Percentiles rank a stretch among this genome's conserved stretches.
Conservation (phyloP, 345 rosid species). For the Euphorbia lathyris region DNA sequence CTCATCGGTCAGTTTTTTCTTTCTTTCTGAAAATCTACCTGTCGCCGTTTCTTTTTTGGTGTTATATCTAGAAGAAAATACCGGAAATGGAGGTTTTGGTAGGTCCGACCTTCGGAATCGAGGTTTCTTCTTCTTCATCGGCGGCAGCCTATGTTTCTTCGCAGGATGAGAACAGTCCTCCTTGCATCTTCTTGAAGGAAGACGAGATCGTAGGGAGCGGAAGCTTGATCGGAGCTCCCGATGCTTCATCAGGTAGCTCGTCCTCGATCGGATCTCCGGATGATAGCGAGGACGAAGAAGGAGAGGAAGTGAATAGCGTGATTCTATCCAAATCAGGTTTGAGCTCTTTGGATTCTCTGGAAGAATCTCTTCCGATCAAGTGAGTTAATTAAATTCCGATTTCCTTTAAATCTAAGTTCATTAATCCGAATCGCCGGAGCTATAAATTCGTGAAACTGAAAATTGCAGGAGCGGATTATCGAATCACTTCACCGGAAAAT, state of each 20-base stretch:
- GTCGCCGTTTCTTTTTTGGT: too few relatives aligned
- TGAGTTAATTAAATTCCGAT: slow-evolving; percentile 18
- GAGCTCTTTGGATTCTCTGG: slow-evolving; percentile 39
- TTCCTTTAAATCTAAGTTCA: too few relatives aligned
- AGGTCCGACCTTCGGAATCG: slow-evolving; percentile 44
- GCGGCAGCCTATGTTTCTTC: slow-evolving; percentile 20
- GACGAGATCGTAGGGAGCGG: slow-evolving; percentile 13
- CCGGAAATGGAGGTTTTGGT: slow-evolving; percentile 52
- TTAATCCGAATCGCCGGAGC: not conserved
- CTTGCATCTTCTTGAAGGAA: slow-evolving; percentile 25
- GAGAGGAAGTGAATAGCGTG: slow-evolving; percentile 32
- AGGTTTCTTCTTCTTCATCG: slow-evolving; percentile 19
- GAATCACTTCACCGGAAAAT: slow-evolving; percentile 69
- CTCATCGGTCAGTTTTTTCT: not conserved
- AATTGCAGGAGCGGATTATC: slow-evolving; percentile 68
- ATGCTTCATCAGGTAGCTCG: slow-evolving; percentile 38
- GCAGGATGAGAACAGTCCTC: slow-evolving; percentile 20
- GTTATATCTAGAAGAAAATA: not conserved
- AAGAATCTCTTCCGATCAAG: slow-evolving; percentile 73
- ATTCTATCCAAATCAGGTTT: slow-evolving; percentile 33
- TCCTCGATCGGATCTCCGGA: slow-evolving; percentile 67
- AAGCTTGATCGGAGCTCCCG: slow-evolving; percentile 1
- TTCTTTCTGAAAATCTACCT: not conserved
- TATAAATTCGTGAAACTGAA: not conserved
- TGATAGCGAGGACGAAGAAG: slow-evolving; percentile 40